These are phyloP conservation scores for Scheffersomyces titani DNA, from an alignment of 1,139 yeast genomes.

Conservation along the genomic window DNA sequence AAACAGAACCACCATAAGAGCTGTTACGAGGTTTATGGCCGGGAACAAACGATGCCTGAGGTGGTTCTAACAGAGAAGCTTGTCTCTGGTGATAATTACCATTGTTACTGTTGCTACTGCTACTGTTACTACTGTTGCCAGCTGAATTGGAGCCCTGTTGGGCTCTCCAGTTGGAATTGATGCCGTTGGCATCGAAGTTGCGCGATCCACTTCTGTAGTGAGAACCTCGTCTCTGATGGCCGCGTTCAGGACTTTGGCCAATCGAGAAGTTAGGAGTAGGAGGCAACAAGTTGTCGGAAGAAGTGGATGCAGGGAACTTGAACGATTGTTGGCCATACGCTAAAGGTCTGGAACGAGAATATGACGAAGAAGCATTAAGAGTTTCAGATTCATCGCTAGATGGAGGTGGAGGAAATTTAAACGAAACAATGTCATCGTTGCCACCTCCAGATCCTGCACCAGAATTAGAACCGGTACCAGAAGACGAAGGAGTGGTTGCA, in stretches of 20 bases:
- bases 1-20: slow-evolving; percentile 67
- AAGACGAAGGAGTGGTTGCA: slow-evolving; percentile 12
- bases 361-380: slow-evolving; percentile 11
- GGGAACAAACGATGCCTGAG: slow-evolving; percentile 59
- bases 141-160: slow-evolving; percentile 28
- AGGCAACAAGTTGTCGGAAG: slow-evolving; percentile 32
- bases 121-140: slow-evolving; percentile 12
- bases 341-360: slow-evolving; percentile 37
- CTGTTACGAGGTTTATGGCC: slow-evolving; percentile 73
- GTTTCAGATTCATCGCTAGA: slow-evolving; percentile 9
- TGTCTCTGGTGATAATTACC: slow-evolving; percentile 15
- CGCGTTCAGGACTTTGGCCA: slow-evolving; percentile 43
- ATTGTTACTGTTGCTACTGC: slow-evolving; percentile 19
- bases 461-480: not conserved
- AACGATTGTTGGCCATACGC: slow-evolving; percentile 50
- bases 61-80: slow-evolving; percentile 47
- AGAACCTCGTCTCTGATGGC: slow-evolving; percentile 43
- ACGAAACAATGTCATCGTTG: slow-evolving; percentile 28
- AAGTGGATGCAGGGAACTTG: slow-evolving; percentile 25
- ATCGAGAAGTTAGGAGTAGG: slow-evolving; percentile 47
- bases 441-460: slow-evolving; percentile 16
- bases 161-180: slow-evolving; percentile 67
- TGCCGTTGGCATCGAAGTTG: slow-evolving; percentile 52
- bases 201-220: slow-evolving; percentile 61
- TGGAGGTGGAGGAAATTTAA: slow-evolving; percentile 35